These are phyloP conservation scores for Mytilinidion resinicola DNA, from an alignment of 495 filamentous ascomycete species.

Conservation along the genomic window DNA sequence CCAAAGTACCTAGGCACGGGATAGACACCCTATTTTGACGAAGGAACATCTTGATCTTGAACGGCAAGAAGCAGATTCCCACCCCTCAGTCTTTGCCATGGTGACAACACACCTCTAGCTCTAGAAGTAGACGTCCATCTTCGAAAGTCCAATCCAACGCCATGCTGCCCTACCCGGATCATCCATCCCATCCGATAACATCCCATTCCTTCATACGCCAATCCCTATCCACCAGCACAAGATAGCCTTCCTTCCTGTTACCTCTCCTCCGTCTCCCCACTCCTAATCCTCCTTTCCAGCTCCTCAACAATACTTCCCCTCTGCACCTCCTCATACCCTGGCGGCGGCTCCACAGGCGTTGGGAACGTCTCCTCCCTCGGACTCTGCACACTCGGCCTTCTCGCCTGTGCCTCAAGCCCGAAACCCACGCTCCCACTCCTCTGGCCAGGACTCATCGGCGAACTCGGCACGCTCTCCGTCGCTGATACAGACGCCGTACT, in stretches of 20 bases:
- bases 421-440: background rate
- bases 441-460: slow-evolving; percentile 13
- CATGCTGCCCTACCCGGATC: too few species aligned
- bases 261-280: background rate
- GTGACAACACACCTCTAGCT: too few species aligned
- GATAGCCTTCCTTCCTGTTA: background rate
- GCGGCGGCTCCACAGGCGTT: slow-evolving; percentile 76
- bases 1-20: too few species aligned
- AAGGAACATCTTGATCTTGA: too few species aligned
- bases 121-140: too few species aligned
- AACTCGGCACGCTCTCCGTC: slow-evolving; percentile 12
- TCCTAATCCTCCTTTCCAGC: slow-evolving; percentile 41
- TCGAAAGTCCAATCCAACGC: too few species aligned
- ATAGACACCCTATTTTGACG: too few species aligned
- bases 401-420: slow-evolving; percentile 1
- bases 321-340: slow-evolving; percentile 89
- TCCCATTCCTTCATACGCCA: too few species aligned
- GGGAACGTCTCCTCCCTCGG: slow-evolving; percentile 30
- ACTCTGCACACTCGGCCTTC: background rate
- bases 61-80: too few species aligned
- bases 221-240: too few species aligned
- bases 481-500: background rate
- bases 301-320: slow-evolving; percentile 63
- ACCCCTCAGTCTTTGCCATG: too few species aligned
- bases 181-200: too few species aligned